A percentile compares a stretch with the other conserved stretches of the same genome.
Conservation (phyloP, 306 rosid genomes). For the Ormosia semicastrata region DNA sequence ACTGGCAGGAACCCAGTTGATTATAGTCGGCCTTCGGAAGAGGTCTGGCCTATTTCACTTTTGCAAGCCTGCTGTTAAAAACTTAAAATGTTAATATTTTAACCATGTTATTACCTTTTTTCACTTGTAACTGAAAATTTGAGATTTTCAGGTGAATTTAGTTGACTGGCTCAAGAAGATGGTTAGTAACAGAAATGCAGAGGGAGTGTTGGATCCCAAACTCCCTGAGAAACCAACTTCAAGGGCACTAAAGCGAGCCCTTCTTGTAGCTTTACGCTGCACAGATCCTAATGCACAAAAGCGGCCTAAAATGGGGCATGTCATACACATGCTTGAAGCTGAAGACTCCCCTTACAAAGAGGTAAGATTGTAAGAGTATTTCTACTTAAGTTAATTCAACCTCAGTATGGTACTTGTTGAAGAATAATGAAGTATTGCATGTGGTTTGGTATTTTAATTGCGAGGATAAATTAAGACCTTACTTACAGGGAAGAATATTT, state of each 20-base stretch:
- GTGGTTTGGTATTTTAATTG: neutral
- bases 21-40: slow-evolving; percentile 69
- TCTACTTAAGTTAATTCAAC: slow-evolving; percentile 24
- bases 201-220: slow-evolving; percentile 83
- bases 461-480: neutral
- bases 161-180: slow-evolving; percentile 93
- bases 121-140: neutral
- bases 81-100: neutral
- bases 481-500: neutral
- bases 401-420: neutral
- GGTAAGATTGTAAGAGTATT: slow-evolving; percentile 57
- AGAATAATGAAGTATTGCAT: neutral
- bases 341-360: slow-evolving; percentile 72
- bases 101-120: neutral
- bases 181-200: slow-evolving; percentile 75
- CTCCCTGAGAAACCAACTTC: slow-evolving; percentile 73
- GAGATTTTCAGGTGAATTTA: slow-evolving; percentile 66
- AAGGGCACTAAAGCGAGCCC: slow-evolving; percentile 77
- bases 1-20: slow-evolving; percentile 94
- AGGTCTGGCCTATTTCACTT: slow-evolving; percentile 48
- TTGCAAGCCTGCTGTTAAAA: neutral
- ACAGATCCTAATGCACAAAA: slow-evolving; percentile 80
- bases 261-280: slow-evolving; percentile 86
- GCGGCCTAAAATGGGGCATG: slow-evolving; percentile 87
- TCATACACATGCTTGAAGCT: slow-evolving; percentile 94